Conservation (phyloP, 1,284 basidiomycete species). For the Ganoderma multipileum region DNA sequence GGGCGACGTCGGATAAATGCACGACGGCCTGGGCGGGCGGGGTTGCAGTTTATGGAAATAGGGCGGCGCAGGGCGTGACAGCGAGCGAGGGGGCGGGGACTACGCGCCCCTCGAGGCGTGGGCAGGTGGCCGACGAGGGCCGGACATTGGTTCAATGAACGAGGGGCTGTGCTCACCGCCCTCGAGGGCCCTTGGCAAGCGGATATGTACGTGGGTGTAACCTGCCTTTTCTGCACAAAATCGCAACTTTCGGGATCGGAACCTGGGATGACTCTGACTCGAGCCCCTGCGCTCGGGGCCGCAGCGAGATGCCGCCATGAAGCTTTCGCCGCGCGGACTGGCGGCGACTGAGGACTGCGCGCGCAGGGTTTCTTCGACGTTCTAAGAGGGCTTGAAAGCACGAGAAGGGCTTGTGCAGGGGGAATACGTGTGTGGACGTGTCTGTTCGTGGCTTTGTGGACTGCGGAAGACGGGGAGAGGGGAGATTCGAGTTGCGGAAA, state of each 20-base stretch:
- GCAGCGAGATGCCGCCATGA: slow-evolving; percentile 10
- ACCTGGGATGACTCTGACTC: slow-evolving; percentile 23
- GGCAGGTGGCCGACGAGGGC: not conserved
- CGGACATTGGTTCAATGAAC: not conserved
- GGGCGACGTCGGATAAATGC: slow-evolving; percentile 17
- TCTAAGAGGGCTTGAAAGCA: not conserved
- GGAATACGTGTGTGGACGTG: slow-evolving; percentile 19
- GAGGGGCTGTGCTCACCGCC: slow-evolving; percentile 2
- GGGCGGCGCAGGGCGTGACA: not conserved
- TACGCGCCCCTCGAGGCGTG: not conserved
- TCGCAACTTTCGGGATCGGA: slow-evolving; percentile 12
- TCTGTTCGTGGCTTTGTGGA: slow-evolving; percentile 1
- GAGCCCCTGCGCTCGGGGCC: slow-evolving; percentile 24
- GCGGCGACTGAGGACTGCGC: slow-evolving; percentile 29
- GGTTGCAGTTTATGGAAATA: slow-evolving; percentile 5
- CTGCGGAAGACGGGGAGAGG: slow-evolving; percentile 18
- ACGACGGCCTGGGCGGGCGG: slow-evolving; percentile 17
- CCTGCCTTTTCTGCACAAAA: slow-evolving; percentile 4
- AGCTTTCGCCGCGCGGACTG: not conserved
- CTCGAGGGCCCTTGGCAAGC: not conserved
- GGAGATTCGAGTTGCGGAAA: slow-evolving; percentile 15
- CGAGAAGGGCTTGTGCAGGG: slow-evolving; percentile 6
- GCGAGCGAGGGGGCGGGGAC: not conserved
- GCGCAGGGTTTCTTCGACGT: slow-evolving; percentile 18
- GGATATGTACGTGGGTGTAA: not conserved